These are phyloP conservation scores for Neonothopanus nambi DNA, from an alignment of 1,284 basidiomycete species.

Conservation along the genomic window DNA sequence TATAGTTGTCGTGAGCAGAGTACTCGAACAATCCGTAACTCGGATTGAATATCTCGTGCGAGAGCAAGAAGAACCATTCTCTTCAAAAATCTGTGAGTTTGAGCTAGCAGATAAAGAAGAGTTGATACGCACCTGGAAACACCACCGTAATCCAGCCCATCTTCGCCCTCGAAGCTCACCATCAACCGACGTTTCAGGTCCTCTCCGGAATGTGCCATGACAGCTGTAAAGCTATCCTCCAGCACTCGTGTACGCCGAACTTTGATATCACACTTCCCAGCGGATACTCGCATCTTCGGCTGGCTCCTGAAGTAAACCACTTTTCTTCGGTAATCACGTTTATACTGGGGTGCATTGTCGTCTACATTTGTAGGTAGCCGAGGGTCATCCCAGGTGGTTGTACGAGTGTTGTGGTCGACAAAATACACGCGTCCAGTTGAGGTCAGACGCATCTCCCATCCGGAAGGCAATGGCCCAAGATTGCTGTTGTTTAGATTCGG, in stretches of 20 bases:
- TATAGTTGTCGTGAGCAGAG: constrained; percentile 99
- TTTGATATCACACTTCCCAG: constrained; percentile 97
- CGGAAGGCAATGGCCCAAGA: constrained; percentile 93
- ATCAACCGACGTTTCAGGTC: constrained; percentile 97
- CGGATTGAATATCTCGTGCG: constrained; percentile 98
- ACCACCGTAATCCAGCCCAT: constrained; percentile 98
- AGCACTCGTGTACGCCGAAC: constrained; percentile 91
- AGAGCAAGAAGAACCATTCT: constrained; percentile 99
- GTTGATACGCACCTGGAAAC: constrained; percentile 73
- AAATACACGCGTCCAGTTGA: constrained; percentile 94
- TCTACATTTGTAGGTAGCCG: constrained; percentile 83
- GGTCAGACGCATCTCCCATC: constrained; percentile 97
- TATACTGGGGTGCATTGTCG: constrained; percentile 98
- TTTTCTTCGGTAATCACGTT: constrained; percentile 98
- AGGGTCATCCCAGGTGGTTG: constrained; percentile 96
- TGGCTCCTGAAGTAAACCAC: constrained; percentile 99
- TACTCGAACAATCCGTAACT: constrained; percentile 99
- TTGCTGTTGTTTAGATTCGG: constrained; percentile 83
- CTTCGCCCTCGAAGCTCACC: constrained; percentile 99
- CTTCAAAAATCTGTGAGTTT: constrained; percentile 38
- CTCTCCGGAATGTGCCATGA: constrained; percentile 93
- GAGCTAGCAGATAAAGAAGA: not conserved
- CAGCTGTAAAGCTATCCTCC: constrained; percentile 95
- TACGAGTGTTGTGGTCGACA: constrained; percentile 95
- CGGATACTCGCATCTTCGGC: constrained; percentile 86